These are phyloP conservation scores for Cardamine resedifolia DNA, from an alignment of 345 rosid genomes.

Conservation along the genomic window DNA sequence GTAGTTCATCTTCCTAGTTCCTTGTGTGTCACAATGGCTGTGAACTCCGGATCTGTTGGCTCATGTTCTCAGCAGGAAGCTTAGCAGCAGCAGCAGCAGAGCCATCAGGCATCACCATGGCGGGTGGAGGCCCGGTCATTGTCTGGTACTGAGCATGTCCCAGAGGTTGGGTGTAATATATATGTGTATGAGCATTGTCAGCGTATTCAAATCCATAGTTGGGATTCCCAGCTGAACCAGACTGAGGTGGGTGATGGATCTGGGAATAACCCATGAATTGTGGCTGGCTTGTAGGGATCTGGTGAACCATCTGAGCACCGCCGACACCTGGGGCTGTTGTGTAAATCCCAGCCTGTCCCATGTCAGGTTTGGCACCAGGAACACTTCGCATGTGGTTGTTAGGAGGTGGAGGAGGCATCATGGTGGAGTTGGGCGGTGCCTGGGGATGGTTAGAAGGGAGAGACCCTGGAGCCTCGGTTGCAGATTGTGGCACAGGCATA, in stretches of 20 bases:
- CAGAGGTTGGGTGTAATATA: conserved; percentile 78
- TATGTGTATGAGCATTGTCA: conserved; percentile 64
- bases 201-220: conserved; percentile 65
- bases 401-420: conserved; percentile 50
- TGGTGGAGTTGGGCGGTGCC: conserved; percentile 55
- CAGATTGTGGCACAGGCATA: conserved; percentile 57
- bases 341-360: conserved; percentile 61
- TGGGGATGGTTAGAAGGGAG: conserved; percentile 55
- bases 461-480: conserved; percentile 48
- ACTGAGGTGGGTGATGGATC: conserved; percentile 83
- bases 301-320: conserved; percentile 59
- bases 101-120: conserved; percentile 52
- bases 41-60: conserved; percentile 67
- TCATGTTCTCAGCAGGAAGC: conserved; percentile 51
- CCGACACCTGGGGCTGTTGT: conserved; percentile 51
- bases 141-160: conserved; percentile 90
- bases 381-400: conserved; percentile 59
- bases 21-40: conserved; percentile 49
- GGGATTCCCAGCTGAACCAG: conserved; percentile 53
- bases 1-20: conserved; percentile 34
- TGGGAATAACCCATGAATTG: conserved; percentile 77
- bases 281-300: conserved; percentile 70
- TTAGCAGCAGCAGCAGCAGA: conserved; percentile 48
- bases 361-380: conserved; percentile 60
- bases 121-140: conserved; percentile 49